phyloP scores from a whole-genome alignment of 805 yeast genomes.

The Candida tammaniensis region DNA sequence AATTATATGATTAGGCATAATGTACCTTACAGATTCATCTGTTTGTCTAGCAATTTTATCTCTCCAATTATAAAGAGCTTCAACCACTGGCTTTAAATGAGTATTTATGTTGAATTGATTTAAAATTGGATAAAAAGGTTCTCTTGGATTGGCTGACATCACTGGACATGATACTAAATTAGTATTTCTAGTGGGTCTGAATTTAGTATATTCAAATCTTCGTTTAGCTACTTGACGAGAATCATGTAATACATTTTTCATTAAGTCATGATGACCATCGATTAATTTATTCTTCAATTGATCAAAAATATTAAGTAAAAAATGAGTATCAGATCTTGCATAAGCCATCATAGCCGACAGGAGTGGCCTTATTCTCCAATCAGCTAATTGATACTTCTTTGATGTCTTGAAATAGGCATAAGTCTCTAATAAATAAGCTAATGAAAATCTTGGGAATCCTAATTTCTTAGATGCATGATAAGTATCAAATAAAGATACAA shows the following conservation, averaged over 20 bases:
- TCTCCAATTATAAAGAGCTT: slow-evolving; percentile 75
- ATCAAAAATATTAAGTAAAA: slow-evolving; percentile 76
- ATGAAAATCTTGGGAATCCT: slow-evolving; percentile 77
- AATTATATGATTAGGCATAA: slow-evolving; percentile 80
- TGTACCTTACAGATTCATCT: slow-evolving; percentile 81
- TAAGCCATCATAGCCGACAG: slow-evolving; percentile 72
- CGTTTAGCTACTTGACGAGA: slow-evolving; percentile 78
- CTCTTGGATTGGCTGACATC: slow-evolving; percentile 43
- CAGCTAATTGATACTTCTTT: slow-evolving; percentile 92
- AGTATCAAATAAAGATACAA: slow-evolving; percentile 90
- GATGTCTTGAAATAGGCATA: slow-evolving; percentile 85
- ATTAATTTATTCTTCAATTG: slow-evolving; percentile 63
- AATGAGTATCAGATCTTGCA: slow-evolving; percentile 95
- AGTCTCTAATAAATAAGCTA: slow-evolving; percentile 78
- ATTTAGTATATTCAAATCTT: slow-evolving; percentile 78
- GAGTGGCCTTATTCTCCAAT: slow-evolving; percentile 92
- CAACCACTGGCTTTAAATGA: slow-evolving; percentile 53
- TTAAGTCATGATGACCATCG: slow-evolving; percentile 31
- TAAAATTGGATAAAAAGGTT: slow-evolving; percentile 67
- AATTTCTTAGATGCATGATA: slow-evolving; percentile 81
- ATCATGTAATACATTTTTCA: slow-evolving; percentile 61
- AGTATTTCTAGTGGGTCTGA: slow-evolving; percentile 40
- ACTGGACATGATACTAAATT: slow-evolving; percentile 47
- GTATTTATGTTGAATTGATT: slow-evolving; percentile 62
- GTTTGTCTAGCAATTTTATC: slow-evolving; percentile 67